These are phyloP conservation scores for Glonium stellatum DNA, from an alignment of 495 filamentous ascomycete species.

Conservation along the genomic window DNA sequence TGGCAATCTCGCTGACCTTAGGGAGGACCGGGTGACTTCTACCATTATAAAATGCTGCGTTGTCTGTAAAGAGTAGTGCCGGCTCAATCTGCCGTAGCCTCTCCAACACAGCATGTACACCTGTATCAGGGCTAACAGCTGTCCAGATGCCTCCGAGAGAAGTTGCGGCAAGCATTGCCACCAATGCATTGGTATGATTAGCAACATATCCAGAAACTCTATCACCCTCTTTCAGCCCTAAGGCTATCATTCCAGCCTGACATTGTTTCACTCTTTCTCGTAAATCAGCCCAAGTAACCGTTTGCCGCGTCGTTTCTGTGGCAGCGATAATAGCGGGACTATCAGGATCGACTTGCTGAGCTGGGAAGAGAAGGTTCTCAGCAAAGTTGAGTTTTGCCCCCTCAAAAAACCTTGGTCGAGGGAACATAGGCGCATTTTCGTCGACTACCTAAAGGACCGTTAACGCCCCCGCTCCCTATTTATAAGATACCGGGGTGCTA, in stretches of 20 bases:
- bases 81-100: slow-evolving; percentile 76
- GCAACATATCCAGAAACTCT: slow-evolving; percentile 80
- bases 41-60: slow-evolving; percentile 81
- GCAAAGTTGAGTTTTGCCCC: slow-evolving; percentile 80
- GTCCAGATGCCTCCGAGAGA: slow-evolving; percentile 87
- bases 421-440: slow-evolving; percentile 63
- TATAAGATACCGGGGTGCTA: background rate
- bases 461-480: slow-evolving; percentile 9
- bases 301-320: slow-evolving; percentile 61
- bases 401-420: slow-evolving; percentile 75
- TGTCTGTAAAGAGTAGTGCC: slow-evolving; percentile 74
- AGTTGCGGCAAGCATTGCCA: slow-evolving; percentile 78
- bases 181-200: slow-evolving; percentile 75
- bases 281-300: slow-evolving; percentile 73
- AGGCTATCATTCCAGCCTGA: slow-evolving; percentile 59
- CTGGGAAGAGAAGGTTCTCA: slow-evolving; percentile 81
- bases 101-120: slow-evolving; percentile 73
- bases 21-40: slow-evolving; percentile 64
- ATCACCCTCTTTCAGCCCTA: slow-evolving; percentile 58
- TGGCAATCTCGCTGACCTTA: slow-evolving; percentile 67
- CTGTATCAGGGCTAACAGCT: slow-evolving; percentile 76
- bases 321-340: slow-evolving; percentile 61
- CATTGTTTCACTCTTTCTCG: slow-evolving; percentile 68
- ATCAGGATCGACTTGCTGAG: slow-evolving; percentile 50
- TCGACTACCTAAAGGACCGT: slow-evolving; percentile 55